These are phyloP conservation scores for Benincasa hispida DNA, from an alignment of 306 rosid genomes.

Conservation along the genomic window DNA sequence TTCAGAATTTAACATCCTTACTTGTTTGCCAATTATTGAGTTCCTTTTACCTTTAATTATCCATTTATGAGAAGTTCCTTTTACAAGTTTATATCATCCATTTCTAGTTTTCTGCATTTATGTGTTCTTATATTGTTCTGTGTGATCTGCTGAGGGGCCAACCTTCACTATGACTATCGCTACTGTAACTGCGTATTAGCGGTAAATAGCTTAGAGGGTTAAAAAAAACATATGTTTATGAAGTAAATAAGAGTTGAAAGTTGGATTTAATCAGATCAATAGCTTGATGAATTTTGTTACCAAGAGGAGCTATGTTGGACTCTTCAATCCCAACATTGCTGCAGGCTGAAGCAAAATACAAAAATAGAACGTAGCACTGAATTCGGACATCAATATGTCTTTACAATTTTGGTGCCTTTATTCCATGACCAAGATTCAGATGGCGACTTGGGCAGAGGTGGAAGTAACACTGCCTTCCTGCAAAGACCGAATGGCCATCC, in stretches of 20 bases:
- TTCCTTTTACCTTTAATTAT: neutral
- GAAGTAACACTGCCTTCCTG: conserved; percentile 73
- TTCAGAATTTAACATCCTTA: conserved; percentile 6
- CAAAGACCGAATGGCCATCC: conserved; percentile 98
- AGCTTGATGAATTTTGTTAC: neutral
- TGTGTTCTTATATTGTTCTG: neutral
- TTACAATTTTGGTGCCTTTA: conserved; percentile 26
- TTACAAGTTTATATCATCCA: neutral
- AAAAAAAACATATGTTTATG: neutral
- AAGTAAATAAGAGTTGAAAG: neutral
- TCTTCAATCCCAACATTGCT: neutral
- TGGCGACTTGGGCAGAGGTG: conserved; percentile 91
- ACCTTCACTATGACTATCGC: neutral
- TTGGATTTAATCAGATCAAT: neutral
- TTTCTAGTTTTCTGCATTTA: neutral
- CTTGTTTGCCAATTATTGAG: neutral
- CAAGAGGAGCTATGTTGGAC: no score
- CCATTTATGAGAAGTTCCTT: no score
- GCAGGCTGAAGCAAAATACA: neutral
- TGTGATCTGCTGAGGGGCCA: neutral
- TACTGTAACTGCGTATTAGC: neutral
- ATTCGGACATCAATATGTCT: conserved; percentile 6
- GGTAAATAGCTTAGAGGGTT: neutral
- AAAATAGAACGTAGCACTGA: neutral
- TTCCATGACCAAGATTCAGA: conserved; percentile 59